These are phyloP conservation scores for Cladosporium halotolerans DNA, from an alignment of 2,329 filamentous ascomycete species.

Conservation along the genomic window DNA sequence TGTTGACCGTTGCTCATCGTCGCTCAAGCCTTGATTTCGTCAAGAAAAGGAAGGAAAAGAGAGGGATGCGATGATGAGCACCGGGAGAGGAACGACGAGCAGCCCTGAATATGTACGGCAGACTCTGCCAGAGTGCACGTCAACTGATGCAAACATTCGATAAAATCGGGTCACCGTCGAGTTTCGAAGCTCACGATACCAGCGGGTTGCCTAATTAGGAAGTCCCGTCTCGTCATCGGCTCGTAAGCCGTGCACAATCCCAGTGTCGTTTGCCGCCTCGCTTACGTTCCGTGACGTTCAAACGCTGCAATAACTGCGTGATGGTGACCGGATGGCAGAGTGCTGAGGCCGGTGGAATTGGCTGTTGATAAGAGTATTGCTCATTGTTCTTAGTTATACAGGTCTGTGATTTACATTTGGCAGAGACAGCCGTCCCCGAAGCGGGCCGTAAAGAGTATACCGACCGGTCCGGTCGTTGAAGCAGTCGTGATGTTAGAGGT, in stretches of 20 bases:
- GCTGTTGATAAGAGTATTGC: neutral
- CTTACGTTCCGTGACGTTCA: too few relatives aligned
- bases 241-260: neutral
- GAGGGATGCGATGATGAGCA: too few relatives aligned
- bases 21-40: too few relatives aligned
- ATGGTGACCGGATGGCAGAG: neutral
- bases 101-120: neutral
- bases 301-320: too few relatives aligned
- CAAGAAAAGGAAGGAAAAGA: too few relatives aligned
- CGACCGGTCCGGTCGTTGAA: neutral
- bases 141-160: conserved; percentile 8
- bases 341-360: neutral
- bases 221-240: neutral
- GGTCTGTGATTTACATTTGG: neutral
- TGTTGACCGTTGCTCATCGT: too few relatives aligned
- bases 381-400: neutral
- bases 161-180: neutral
- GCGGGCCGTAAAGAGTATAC: neutral
- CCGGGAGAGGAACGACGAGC: too few relatives aligned
- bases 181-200: neutral
- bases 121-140: neutral
- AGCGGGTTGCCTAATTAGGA: conserved; percentile 4
- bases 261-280: too few relatives aligned
- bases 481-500: conserved; percentile 3
- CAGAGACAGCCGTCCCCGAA: neutral